Evolutionary conservation across 768 basidiomycete species (phyloP).

Genomic region (Suillus sp.): DNA sequence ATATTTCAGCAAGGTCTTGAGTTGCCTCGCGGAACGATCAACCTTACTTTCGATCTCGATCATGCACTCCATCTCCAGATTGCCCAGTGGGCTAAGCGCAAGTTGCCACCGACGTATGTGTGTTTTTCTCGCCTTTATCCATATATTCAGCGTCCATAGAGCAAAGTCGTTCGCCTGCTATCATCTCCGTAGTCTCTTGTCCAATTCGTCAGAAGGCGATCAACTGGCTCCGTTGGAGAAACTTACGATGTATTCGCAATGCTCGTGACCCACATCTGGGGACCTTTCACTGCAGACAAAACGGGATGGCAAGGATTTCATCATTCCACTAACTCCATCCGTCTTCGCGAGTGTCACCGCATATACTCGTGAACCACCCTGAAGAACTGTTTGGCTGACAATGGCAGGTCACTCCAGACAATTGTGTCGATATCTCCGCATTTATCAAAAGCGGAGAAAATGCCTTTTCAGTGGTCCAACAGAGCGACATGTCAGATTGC

Average conservation of each 20-base stretch:
- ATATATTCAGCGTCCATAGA: constrained; percentile 19
- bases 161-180: constrained; percentile 48
- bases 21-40: constrained; percentile 13
- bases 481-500: constrained; percentile 45
- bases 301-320: constrained; percentile 11
- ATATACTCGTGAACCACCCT: background rate
- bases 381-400: background rate
- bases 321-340: constrained; percentile 32
- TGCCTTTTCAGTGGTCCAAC: constrained; percentile 44
- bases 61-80: constrained; percentile 31
- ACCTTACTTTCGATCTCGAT: constrained; percentile 31
- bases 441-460: constrained; percentile 46
- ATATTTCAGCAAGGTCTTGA: constrained; percentile 24
- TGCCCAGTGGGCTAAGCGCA: constrained; percentile 42
- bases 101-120: constrained; percentile 33
- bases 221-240: constrained; percentile 21
- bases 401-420: constrained; percentile 47
- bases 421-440: constrained; percentile 53
- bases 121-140: background rate
- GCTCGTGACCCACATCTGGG: constrained; percentile 46
- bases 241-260: constrained; percentile 31
- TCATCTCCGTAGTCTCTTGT: constrained; percentile 29
- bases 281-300: constrained; percentile 21
- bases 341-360: constrained; percentile 38
- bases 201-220: constrained; percentile 18